Evolutionary conservation across 768 basidiomycete genomes (phyloP), one percentile per base, ranked within the genome.

Genomic region (Trametes elegans): DNA sequence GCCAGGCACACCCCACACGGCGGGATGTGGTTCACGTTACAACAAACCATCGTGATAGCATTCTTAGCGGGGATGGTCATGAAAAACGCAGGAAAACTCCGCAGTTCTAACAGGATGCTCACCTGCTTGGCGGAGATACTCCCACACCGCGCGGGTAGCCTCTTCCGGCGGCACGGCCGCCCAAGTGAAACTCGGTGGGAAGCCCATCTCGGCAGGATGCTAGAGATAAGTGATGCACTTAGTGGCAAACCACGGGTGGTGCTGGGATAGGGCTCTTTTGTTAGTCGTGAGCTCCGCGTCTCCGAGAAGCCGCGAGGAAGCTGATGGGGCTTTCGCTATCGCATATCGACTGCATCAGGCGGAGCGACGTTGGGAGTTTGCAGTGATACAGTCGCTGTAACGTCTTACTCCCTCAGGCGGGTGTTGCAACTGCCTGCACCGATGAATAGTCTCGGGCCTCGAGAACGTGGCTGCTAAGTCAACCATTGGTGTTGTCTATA

Each of bases 1-100:
- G 7, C 26, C 41, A 43, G 48, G 55, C 47, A 49, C 55, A 43
- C 48, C n/a, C n/a, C n/a, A n/a, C n/a, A n/a, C n/a, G n/a, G n/a
- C n/a, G 32, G 18, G 29, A 41, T 24, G 51, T 27, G 26, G 41
- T 18, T 44, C 51, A 27, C 18, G 28, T 24, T 13, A 18, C 31
- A 34, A 46, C 42, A 50, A 40, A 19, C 26, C 32, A 18, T 18
- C 26, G 19, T 39, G 48, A 57, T 57, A 47, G 28, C 56, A 48
- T 52, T 46, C 49, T 50, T 52, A 57, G 55, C 21, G 41, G n/a
- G n/a, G 34, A 26, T 14, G 10, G 32, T 16, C 21, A n/a, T 26
- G 26, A 44, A 19, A 36, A 31, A 5, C 3, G 19, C 11, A 21
- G 49, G 21, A 18, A 36, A 32, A 3, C 23, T 16, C 36, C 34